A percentile compares a stretch with the other conserved stretches of the same genome.
phyloP scores from a whole-genome alignment of 1,284 basidiomycete genomes.

The Moniliophthora roreri region DNA sequence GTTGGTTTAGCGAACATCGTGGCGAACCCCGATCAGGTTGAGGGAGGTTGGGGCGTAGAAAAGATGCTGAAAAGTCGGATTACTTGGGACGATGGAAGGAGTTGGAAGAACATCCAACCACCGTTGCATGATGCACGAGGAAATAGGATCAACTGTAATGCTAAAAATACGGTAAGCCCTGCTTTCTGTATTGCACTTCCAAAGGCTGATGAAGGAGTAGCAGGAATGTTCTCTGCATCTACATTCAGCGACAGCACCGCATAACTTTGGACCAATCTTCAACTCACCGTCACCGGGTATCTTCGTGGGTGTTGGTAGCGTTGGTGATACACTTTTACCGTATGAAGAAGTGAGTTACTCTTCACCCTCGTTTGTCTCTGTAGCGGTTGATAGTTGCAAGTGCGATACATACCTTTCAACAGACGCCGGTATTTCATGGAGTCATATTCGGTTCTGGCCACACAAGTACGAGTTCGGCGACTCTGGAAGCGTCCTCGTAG shows the following conservation, averaged over 20 bases:
- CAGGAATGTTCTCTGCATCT: slow-evolving; percentile 84
- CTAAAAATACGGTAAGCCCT: slow-evolving; percentile 34
- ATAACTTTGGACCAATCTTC: slow-evolving; percentile 93
- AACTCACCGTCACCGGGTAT: slow-evolving; percentile 93
- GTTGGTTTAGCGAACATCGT: slow-evolving; percentile 91
- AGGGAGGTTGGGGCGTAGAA: slow-evolving; percentile 49
- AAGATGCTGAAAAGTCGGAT: slow-evolving; percentile 80
- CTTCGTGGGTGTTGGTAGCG: slow-evolving; percentile 92
- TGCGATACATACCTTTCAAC: slow-evolving; percentile 93
- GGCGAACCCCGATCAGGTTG: slow-evolving; percentile 79
- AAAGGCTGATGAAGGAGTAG: neutral
- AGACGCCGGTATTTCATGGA: slow-evolving; percentile 89
- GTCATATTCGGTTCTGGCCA: slow-evolving; percentile 74
- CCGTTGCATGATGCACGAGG: slow-evolving; percentile 66
- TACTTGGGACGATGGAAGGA: slow-evolving; percentile 91
- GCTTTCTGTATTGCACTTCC: too few species aligned
- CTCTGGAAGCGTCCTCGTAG: slow-evolving; percentile 80
- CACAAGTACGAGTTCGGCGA: slow-evolving; percentile 98
- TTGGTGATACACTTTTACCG: slow-evolving; percentile 69
- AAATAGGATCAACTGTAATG: slow-evolving; percentile 61
- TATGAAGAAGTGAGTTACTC: slow-evolving; percentile 57
- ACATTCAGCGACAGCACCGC: slow-evolving; percentile 87
- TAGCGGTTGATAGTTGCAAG: slow-evolving; percentile 27
- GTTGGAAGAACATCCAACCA: slow-evolving; percentile 73
- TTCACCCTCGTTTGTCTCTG: too few species aligned